phyloP scores from a whole-genome alignment of 352 stramenopile species.

The Globisporangium splendens region DNA sequence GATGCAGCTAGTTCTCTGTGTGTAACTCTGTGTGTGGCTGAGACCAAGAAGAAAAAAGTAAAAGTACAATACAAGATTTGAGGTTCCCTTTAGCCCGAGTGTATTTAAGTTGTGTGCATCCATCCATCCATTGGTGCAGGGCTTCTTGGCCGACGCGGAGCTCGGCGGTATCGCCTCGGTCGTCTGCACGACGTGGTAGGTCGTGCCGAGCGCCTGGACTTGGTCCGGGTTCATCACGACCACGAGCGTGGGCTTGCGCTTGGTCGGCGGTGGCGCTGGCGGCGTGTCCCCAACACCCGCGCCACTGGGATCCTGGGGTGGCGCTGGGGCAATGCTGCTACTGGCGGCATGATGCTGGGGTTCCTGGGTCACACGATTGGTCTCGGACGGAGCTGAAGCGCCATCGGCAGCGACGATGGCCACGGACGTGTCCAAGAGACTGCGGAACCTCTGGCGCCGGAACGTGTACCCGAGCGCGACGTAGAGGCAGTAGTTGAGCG shows the following conservation, averaged over 20 bases:
- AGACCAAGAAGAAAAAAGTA: too few relatives aligned
- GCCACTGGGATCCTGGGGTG: too few relatives aligned
- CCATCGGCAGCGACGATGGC: not conserved
- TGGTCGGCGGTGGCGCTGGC: not conserved
- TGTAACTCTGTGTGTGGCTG: too few relatives aligned
- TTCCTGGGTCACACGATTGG: too few relatives aligned
- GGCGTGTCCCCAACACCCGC: not conserved
- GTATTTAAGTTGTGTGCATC: not conserved
- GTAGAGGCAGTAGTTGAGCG: slow-evolving; percentile 40
- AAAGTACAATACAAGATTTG: too few relatives aligned
- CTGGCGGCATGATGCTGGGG: not conserved
- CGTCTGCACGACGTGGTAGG: slow-evolving; percentile 9
- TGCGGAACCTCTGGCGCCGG: slow-evolving; percentile 50
- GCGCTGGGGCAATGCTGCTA: slow-evolving; percentile 1
- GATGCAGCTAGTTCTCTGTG: too few relatives aligned
- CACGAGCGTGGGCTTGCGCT: slow-evolving; percentile 21
- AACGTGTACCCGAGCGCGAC: slow-evolving; percentile 51
- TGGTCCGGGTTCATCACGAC: slow-evolving; percentile 43
- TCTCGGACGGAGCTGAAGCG: not conserved
- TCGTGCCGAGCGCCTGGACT: slow-evolving; percentile 28
- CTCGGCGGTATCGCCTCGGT: not conserved
- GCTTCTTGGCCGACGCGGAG: not conserved
- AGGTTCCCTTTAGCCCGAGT: too few relatives aligned
- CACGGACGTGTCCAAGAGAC: slow-evolving; percentile 29
- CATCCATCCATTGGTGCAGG: not conserved